Conservation (phyloP, 2,329 filamentous ascomycete genomes). For the Trichoderma harzianum region DNA sequence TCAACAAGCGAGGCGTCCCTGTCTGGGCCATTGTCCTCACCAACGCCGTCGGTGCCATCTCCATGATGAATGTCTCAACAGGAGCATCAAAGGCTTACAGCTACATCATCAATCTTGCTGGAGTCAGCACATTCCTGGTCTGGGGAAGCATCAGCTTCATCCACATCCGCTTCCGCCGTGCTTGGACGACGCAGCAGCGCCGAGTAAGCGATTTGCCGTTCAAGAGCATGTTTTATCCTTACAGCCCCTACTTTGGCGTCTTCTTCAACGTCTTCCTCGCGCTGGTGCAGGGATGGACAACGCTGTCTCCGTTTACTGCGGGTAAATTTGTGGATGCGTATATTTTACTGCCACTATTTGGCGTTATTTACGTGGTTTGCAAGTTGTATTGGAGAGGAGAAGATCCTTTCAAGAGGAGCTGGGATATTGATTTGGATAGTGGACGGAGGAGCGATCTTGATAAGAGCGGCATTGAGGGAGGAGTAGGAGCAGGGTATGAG, state of each 20-base stretch:
- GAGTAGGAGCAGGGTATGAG: slow-evolving; percentile 30
- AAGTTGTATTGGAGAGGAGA: slow-evolving; percentile 50
- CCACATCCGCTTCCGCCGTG: slow-evolving; percentile 67
- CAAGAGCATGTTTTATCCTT: slow-evolving; percentile 52
- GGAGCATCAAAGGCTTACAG: slow-evolving; percentile 62
- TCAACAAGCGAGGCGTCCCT: slow-evolving; percentile 60
- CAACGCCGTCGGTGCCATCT: slow-evolving; percentile 66
- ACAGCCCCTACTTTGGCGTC: slow-evolving; percentile 58
- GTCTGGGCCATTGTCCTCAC: slow-evolving; percentile 63
- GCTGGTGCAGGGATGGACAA: slow-evolving; percentile 60
- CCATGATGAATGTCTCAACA: slow-evolving; percentile 71
- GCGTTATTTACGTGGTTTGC: slow-evolving; percentile 52
- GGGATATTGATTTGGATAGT: slow-evolving; percentile 55
- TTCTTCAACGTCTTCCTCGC: slow-evolving; percentile 57
- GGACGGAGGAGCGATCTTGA: slow-evolving; percentile 56
- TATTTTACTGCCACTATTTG: slow-evolving; percentile 58
- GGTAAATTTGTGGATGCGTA: slow-evolving; percentile 63
- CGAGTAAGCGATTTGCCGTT: slow-evolving; percentile 53
- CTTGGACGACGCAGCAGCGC: slow-evolving; percentile 58
- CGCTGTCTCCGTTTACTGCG: slow-evolving; percentile 54
- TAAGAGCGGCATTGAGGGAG: slow-evolving; percentile 29
- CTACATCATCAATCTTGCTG: slow-evolving; percentile 68
- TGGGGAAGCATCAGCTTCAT: slow-evolving; percentile 69
- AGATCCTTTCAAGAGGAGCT: slow-evolving; percentile 47
- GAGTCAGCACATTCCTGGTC: slow-evolving; percentile 68